Conservation (phyloP, 1,284 basidiomycete genomes). For the Sporisorium scitamineum region DNA sequence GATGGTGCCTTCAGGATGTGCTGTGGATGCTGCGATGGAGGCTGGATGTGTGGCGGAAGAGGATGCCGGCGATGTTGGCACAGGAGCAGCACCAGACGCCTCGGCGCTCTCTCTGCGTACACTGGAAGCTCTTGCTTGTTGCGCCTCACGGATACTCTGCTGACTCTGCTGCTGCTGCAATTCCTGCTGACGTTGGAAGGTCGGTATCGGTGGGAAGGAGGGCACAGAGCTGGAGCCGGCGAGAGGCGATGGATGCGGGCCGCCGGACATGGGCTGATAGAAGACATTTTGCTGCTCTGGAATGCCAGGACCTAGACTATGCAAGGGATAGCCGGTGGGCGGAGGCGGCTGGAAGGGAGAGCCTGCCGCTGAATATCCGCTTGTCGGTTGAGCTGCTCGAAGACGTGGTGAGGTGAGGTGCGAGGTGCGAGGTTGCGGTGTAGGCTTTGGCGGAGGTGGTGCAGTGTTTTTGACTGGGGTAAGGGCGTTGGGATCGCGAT, state of each 20-base stretch:
- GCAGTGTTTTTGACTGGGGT: slow-evolving; percentile 12
- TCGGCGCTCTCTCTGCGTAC: slow-evolving; percentile 16
- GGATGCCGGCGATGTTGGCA: slow-evolving; percentile 24
- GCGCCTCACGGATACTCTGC: slow-evolving; percentile 23
- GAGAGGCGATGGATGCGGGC: slow-evolving; percentile 21
- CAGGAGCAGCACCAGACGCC: background rate
- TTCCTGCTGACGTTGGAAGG: slow-evolving; percentile 42
- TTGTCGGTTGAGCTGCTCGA: slow-evolving; percentile 19
- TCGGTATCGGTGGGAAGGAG: slow-evolving; percentile 34
- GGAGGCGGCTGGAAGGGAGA: slow-evolving; percentile 43
- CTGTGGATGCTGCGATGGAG: slow-evolving; percentile 7
- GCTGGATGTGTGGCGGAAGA: slow-evolving; percentile 13
- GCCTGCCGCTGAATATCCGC: slow-evolving; percentile 17
- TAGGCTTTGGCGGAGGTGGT: slow-evolving; percentile 34
- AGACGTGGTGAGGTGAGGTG: slow-evolving; percentile 45
- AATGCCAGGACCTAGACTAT: slow-evolving; percentile 39
- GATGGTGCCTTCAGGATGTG: slow-evolving; percentile 26
- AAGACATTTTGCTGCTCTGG: slow-evolving; percentile 43
- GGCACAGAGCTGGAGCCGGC: slow-evolving; percentile 20
- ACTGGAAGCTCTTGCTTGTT: slow-evolving; percentile 25
- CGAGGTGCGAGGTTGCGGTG: slow-evolving; percentile 45
- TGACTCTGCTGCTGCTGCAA: slow-evolving; percentile 49
- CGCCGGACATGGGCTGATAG: slow-evolving; percentile 32
- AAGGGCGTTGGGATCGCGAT: slow-evolving; percentile 42
- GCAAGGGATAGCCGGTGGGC: slow-evolving; percentile 25